Conservation (phyloP, 495 filamentous ascomycete genomes). For the Tuber indicum region DNA sequence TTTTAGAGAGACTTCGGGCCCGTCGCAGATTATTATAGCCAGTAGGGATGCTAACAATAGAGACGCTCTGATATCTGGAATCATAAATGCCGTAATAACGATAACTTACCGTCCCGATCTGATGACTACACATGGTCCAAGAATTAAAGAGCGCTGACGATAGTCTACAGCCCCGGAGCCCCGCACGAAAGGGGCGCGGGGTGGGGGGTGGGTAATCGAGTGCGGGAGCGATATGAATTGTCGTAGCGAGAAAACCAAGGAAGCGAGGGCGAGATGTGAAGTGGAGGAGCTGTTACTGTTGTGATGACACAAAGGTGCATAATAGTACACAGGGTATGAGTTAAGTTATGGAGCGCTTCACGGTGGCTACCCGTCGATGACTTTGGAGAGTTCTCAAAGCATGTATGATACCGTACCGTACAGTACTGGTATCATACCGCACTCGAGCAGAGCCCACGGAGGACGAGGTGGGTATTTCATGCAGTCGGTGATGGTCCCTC, state of each 20-base stretch:
- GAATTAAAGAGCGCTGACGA: neutral
- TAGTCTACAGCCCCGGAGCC: neutral
- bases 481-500: neutral
- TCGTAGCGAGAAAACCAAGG: neutral
- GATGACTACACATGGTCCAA: neutral
- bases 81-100: neutral
- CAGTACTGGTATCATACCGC: too few relatives aligned
- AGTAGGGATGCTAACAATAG: neutral
- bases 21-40: neutral
- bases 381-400: neutral
- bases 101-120: neutral
- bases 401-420: neutral
- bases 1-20: neutral
- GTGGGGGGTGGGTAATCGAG: too few relatives aligned
- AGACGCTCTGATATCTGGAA: neutral
- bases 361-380: neutral
- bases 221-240: neutral
- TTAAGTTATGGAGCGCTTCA: neutral
- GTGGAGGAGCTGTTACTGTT: neutral
- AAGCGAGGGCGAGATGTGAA: neutral
- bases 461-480: neutral
- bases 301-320: neutral
- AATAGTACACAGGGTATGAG: neutral
- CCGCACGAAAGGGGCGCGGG: neutral
- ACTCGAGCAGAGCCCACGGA: neutral